Percentiles rank a stretch among this genome's conserved stretches.
These are phyloP conservation scores for Strigomonas galati DNA, from an alignment of 208 protist genomes.

Conservation along the genomic window DNA sequence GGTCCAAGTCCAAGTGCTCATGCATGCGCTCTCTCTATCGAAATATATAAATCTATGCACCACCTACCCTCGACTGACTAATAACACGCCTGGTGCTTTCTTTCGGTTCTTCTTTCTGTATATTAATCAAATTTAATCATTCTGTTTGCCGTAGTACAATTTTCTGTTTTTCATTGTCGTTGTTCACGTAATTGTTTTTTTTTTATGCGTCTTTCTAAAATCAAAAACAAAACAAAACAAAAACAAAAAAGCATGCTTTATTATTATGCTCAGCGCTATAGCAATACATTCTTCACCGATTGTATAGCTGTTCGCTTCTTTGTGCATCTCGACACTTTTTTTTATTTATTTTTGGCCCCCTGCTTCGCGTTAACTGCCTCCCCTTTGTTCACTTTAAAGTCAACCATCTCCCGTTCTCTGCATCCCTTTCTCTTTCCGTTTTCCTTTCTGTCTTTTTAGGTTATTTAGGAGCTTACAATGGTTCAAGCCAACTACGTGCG, in stretches of 20 bases:
- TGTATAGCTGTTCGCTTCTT: too few species aligned
- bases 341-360: constrained; percentile 18
- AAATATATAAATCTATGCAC: too few species aligned
- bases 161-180: neutral
- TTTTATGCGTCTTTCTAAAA: neutral
- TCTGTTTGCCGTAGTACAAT: neutral
- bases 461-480: constrained; percentile 41
- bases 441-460: constrained; percentile 18
- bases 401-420: constrained; percentile 2
- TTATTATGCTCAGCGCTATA: neutral
- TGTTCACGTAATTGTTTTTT: neutral
- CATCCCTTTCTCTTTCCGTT: constrained; percentile 12
- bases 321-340: constrained; percentile 14
- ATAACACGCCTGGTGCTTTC: too few species aligned
- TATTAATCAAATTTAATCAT: neutral
- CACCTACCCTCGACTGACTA: too few species aligned
- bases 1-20: too few species aligned
- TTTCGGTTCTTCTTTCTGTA: neutral
- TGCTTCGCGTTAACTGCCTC: neutral
- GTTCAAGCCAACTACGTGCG: constrained; percentile 63
- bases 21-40: too few species aligned
- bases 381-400: neutral
- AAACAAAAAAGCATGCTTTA: neutral
- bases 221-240: neutral
- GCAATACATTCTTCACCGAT: too few species aligned